phyloP scores from a whole-genome alignment of 176 grass and related monocot genomes.

The Zoysia pacifica region DNA sequence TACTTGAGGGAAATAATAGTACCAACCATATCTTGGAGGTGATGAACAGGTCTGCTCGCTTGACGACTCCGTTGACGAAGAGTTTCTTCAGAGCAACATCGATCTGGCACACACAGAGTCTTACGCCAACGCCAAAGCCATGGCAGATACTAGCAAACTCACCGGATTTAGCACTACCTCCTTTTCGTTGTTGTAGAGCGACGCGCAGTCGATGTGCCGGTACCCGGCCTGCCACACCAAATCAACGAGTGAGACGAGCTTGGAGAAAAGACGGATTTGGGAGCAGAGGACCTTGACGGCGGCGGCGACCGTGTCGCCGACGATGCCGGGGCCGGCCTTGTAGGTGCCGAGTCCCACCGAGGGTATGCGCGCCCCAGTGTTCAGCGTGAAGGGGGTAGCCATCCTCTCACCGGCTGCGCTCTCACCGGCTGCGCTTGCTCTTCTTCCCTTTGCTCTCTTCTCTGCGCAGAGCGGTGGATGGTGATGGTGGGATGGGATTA shows the following conservation, averaged over 20 bases:
- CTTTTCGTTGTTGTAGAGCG: background rate
- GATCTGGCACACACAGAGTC: background rate
- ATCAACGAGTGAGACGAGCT: background rate
- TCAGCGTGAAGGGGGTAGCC: conserved; percentile 63
- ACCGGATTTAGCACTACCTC: background rate
- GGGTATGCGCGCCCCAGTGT: conserved; percentile 73
- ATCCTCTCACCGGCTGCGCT: conserved; percentile 11
- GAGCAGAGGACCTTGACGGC: conserved; percentile 58
- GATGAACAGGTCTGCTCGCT: background rate
- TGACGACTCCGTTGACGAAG: background rate
- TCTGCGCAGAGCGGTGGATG: background rate
- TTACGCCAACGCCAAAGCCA: background rate
- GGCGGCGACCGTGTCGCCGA: conserved; percentile 50
- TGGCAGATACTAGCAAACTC: background rate
- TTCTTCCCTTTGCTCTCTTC: background rate
- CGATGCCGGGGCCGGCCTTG: conserved; percentile 53
- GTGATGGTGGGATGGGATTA: background rate
- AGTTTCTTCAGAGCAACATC: background rate
- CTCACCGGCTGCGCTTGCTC: background rate
- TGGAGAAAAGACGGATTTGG: background rate
- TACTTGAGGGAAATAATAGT: background rate
- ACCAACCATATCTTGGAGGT: conserved; percentile 66
- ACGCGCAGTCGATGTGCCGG: conserved; percentile 2
- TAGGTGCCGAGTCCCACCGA: conserved; percentile 83
- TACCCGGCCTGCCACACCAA: background rate